These are phyloP conservation scores for Leersia perrieri DNA, from an alignment of 176 grass and related monocot genomes.

Conservation along the genomic window DNA sequence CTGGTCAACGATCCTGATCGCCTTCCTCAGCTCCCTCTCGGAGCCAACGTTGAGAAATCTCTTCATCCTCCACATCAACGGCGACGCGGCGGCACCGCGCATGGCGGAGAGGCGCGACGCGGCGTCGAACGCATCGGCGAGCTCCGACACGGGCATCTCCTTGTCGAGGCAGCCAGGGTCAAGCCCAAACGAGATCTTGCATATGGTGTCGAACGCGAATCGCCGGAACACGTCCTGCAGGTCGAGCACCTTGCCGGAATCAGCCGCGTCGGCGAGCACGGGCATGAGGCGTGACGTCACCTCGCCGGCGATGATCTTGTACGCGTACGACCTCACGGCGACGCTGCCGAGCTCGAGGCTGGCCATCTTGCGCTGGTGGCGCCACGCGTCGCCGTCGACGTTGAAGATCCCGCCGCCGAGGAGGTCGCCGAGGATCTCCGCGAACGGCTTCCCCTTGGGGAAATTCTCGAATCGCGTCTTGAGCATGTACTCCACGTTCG, in stretches of 20 bases:
- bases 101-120: conserved; percentile 51
- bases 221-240: conserved; percentile 81
- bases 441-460: conserved; percentile 65
- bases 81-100: conserved; percentile 32
- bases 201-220: conserved; percentile 85
- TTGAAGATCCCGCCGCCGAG: conserved; percentile 87
- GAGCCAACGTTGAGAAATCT: conserved; percentile 65
- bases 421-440: conserved; percentile 63
- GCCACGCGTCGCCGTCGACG: conserved; percentile 65
- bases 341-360: conserved; percentile 79
- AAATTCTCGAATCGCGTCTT: conserved; percentile 71
- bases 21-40: conserved; percentile 52
- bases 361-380: conserved; percentile 74
- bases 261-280: conserved; percentile 27
- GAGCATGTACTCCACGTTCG: conserved; percentile 82
- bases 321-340: conserved; percentile 55
- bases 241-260: conserved; percentile 17
- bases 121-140: conserved; percentile 63
- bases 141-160: conserved; percentile 33
- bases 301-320: conserved; percentile 49
- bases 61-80: conserved; percentile 63
- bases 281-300: conserved; percentile 46
- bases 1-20: conserved; percentile 49
- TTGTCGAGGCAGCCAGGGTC: conserved; percentile 50
- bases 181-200: conserved; percentile 85